phyloP scores from a whole-genome alignment of 192 early-diverging fungal genomes.

The Globomyces pollinis-pini region DNA sequence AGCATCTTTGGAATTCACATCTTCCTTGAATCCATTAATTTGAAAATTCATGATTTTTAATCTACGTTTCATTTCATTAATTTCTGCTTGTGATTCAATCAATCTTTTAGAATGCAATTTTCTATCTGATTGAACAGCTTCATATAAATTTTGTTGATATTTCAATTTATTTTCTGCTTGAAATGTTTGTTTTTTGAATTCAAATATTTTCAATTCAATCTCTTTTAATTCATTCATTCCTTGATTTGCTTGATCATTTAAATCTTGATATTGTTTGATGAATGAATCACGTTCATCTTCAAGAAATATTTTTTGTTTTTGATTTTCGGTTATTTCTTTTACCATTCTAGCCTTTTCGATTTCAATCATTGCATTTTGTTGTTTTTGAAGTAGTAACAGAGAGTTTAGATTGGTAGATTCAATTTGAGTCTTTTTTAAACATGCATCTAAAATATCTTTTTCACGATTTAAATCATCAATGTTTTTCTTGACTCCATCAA shows the following conservation, averaged over 20 bases:
- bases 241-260: slow-evolving; percentile 32
- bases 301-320: slow-evolving; percentile 22
- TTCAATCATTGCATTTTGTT: slow-evolving; percentile 48
- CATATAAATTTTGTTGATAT: slow-evolving; percentile 62
- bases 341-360: slow-evolving; percentile 35
- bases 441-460: slow-evolving; percentile 37
- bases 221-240: slow-evolving; percentile 42
- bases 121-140: slow-evolving; percentile 54
- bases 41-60: slow-evolving; percentile 63
- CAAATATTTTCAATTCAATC: slow-evolving; percentile 52
- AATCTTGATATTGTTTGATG: slow-evolving; percentile 24
- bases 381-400: slow-evolving; percentile 30
- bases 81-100: slow-evolving; percentile 51
- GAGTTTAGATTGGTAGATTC: slow-evolving; percentile 28
- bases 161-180: slow-evolving; percentile 58
- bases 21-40: slow-evolving; percentile 59
- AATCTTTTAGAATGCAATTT: slow-evolving; percentile 56
- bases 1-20: slow-evolving; percentile 48
- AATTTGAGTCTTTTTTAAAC: slow-evolving; percentile 28
- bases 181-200: slow-evolving; percentile 48
- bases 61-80: slow-evolving; percentile 54
- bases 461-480: slow-evolving; percentile 49
- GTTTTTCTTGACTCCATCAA: slow-evolving; percentile 38
- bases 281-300: slow-evolving; percentile 37
- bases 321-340: slow-evolving; percentile 23